Base-by-base conservation (phyloP, 176 grass and related monocot species). In the Triticum monococcum region DNA sequence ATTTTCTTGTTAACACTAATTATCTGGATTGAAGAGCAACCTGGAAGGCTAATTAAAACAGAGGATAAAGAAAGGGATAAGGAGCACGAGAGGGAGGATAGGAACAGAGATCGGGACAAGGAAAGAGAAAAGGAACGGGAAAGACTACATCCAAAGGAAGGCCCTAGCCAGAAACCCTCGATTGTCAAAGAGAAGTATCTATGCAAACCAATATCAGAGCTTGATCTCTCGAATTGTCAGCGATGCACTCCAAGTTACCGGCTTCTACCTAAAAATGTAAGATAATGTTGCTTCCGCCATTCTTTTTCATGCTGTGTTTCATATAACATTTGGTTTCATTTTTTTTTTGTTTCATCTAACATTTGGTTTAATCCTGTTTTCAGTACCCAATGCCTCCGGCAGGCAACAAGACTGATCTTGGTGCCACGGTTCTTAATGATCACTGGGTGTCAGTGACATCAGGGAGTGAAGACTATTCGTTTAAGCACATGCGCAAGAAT, bases 401-500 rank as follows among this genome's bases (percentile, higher is more conserved):
- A 75, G 91, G 92, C 88, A 88, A 99, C 46, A 87, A 78, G 76
- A 96, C 94, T 31, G 94, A 99, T 38, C 90, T 96, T 81, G 97
- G 93, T n/a, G 88, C 69, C n/a, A 88, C 88, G 20, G 87, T 99
- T 64, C 85, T 99, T 41, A 99, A 99, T 33, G 97, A 99, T 85
- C 78, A 87, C 30, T 99, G 97, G 97, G 97, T 99, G 45, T 99
- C 97, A 17, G 97, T 99, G 84, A 99, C 97, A 83, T 99, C 97
- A 59, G 97, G 97, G 91, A 99, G 97, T 79, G 97, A 99, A 73
- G 97, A 99, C 88, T 99, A 96, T 90, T 99, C 97, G 66, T 99
- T 99, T 84, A 99, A 99, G 86, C 97, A 99, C 56, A 99, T 99
- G 97, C 87, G 97, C 36, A 99, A 96, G 81, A 99, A 99, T 88